A percentile compares a stretch with the other conserved stretches of the same genome.
Evolutionary conservation across 225 moss, liverwort and hornwort species (phyloP).

Genomic region (Climacium dendroides): DNA sequence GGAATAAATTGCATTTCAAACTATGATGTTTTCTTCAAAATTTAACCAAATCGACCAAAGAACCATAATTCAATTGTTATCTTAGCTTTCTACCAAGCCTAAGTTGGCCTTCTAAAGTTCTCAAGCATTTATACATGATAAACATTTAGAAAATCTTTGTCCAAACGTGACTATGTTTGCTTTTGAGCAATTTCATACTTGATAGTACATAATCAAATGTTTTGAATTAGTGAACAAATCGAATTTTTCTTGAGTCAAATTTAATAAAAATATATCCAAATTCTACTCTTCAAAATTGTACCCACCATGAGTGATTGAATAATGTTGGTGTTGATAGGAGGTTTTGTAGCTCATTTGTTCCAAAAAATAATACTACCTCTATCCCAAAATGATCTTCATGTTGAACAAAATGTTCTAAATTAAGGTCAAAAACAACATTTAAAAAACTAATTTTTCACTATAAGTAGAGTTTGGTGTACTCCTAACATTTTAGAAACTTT

Average conservation of each 20-base stretch:
- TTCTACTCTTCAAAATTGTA: not conserved
- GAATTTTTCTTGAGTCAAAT: not conserved
- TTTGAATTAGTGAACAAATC: not conserved
- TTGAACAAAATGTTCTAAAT: no score
- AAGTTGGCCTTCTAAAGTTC: not conserved
- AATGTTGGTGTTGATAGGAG: not conserved
- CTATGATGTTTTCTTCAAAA: not conserved
- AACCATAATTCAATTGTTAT: not conserved
- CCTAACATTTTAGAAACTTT: no score
- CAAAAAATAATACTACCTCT: no score
- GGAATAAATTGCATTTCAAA: not conserved
- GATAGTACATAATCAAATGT: not conserved
- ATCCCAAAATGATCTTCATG: no score
- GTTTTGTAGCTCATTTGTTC: not conserved
- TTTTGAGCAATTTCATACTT: not conserved
- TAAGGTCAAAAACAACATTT: no score
- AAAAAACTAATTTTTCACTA: no score
- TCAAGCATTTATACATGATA: not conserved
- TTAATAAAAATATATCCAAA: not conserved
- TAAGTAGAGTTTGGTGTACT: no score
- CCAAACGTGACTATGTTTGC: not conserved
- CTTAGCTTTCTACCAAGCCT: not conserved
- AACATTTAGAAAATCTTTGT: not conserved
- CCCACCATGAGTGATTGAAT: fast-evolving
- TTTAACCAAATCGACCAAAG: not conserved